Conservation (phyloP, 495 filamentous ascomycete species). For the Terfezia boudieri region DNA sequence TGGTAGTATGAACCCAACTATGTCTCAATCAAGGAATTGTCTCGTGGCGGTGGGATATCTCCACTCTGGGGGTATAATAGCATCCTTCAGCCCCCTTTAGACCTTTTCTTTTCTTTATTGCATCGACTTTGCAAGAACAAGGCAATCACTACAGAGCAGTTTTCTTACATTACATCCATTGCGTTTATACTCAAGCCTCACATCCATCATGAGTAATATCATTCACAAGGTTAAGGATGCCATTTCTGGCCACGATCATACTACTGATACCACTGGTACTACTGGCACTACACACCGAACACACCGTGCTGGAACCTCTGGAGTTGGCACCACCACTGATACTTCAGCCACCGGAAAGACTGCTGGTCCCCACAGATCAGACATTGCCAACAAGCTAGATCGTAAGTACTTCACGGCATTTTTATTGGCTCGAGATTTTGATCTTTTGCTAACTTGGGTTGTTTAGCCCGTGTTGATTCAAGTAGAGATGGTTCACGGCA, state of each 20-base stretch:
- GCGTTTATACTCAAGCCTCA: background rate
- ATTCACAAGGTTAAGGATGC: slow-evolving; percentile 57
- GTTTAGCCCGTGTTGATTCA: slow-evolving; percentile 25
- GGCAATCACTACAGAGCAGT: too few relatives aligned
- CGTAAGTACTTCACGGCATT: background rate
- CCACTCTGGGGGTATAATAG: too few relatives aligned
- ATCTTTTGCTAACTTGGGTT: background rate
- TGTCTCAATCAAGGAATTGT: too few relatives aligned
- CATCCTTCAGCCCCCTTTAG: too few relatives aligned
- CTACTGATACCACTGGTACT: background rate
- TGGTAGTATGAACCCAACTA: too few relatives aligned
- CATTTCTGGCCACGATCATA: slow-evolving; percentile 17
- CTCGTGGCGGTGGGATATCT: too few relatives aligned
- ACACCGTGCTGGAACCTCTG: background rate
- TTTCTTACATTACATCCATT: too few relatives aligned
- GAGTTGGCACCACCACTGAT: background rate
- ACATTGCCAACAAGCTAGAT: slow-evolving; percentile 23
- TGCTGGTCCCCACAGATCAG: slow-evolving; percentile 30
- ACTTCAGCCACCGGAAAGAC: background rate
- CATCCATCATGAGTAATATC: slow-evolving; percentile 21
- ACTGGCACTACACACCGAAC: background rate
- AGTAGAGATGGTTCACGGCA: slow-evolving; percentile 19
- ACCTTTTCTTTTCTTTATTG: too few relatives aligned
- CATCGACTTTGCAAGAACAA: too few relatives aligned
- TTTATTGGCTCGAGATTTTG: background rate